Evolutionary conservation across 176 grass and related monocot species (phyloP), one percentile per base, ranked within the genome.

Genomic region (Rhynchospora pubera): DNA sequence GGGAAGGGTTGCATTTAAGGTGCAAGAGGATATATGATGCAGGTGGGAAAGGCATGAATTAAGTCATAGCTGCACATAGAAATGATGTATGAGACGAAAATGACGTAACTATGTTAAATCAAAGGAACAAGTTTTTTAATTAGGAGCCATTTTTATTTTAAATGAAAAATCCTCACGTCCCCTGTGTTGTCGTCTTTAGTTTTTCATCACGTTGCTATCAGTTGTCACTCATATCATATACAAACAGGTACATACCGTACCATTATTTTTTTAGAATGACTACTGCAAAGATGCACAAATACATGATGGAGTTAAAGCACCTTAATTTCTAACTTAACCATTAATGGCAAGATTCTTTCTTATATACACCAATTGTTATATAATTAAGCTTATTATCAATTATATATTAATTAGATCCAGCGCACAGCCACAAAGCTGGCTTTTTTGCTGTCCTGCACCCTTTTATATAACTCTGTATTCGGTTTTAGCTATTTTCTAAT

Each of bases 51-150:
- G 32, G 43, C 57, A 44, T 80, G 30, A 63, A 61, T 78, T 80
- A 80, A 80, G 78, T 80, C 78, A 80, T 48, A 80, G 59, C 78
- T 80, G 15, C 78, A 59, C 57, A 46, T 1, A 77, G 72, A 77
- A 77, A 77, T 77, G 48, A 18, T 77, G 72, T 55, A 23, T 30
- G 23, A 55, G 72, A 77, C 11, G 72, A 77, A 77, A 77, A 77
- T 77, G 72, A 77, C 22, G 26, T 34, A 53, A 77, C 50, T 14
- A 56, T 23, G 52, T 76, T 53, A 76, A 76, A 52, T 52, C 71
- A 53, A 52, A 52, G 71, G 44, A 51, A 56, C 47, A 77, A 77
- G 72, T 56, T 77, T 77, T n/a, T 77, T 5, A 39, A 39, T 39
- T 77, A 55, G 14, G 2, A 18, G 46, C 24, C 18, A 22, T 24